Evolutionary conservation across 495 filamentous ascomycete genomes (phyloP).

Genomic region (Platismatia glauca): DNA sequence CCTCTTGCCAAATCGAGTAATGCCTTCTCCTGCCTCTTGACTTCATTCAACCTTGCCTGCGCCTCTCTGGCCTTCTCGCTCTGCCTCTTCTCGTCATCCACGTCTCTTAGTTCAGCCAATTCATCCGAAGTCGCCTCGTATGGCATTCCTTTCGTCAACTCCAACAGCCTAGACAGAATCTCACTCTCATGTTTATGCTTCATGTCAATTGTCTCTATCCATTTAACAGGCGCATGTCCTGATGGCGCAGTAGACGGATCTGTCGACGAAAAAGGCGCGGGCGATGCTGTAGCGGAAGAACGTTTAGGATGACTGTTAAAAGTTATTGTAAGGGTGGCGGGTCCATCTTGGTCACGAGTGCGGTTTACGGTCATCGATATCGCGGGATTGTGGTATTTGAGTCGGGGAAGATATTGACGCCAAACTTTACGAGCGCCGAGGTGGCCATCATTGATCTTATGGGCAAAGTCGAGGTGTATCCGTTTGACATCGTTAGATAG

Average conservation of each 20-base stretch:
- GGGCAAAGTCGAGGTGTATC: slow-evolving; percentile 75
- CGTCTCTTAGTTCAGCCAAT: slow-evolving; percentile 44
- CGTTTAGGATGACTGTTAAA: slow-evolving; percentile 37
- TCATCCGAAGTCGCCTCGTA: slow-evolving; percentile 55
- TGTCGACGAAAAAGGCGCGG: slow-evolving; percentile 24
- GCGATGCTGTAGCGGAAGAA: slow-evolving; percentile 27
- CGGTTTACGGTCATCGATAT: slow-evolving; percentile 75
- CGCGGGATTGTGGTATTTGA: slow-evolving; percentile 90
- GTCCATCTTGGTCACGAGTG: slow-evolving; percentile 44
- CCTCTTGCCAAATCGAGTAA: slow-evolving; percentile 49
- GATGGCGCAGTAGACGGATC: slow-evolving; percentile 22
- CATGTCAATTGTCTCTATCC: slow-evolving; percentile 51
- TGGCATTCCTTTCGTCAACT: slow-evolving; percentile 55
- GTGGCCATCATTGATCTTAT: slow-evolving; percentile 57
- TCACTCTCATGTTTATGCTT: slow-evolving; percentile 48
- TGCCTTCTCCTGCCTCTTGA: slow-evolving; percentile 54
- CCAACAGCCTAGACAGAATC: slow-evolving; percentile 62
- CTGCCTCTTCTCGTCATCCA: slow-evolving; percentile 47
- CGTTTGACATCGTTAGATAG: slow-evolving; percentile 69
- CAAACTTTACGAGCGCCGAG: slow-evolving; percentile 87
- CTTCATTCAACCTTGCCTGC: slow-evolving; percentile 51
- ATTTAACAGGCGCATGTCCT: slow-evolving; percentile 26
- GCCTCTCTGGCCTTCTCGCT: slow-evolving; percentile 49
- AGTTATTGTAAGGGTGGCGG: slow-evolving; percentile 67
- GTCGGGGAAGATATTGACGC: slow-evolving; percentile 66